phyloP scores from a whole-genome alignment of 2,329 filamentous ascomycete species.

The Rosellinia necatrix region DNA sequence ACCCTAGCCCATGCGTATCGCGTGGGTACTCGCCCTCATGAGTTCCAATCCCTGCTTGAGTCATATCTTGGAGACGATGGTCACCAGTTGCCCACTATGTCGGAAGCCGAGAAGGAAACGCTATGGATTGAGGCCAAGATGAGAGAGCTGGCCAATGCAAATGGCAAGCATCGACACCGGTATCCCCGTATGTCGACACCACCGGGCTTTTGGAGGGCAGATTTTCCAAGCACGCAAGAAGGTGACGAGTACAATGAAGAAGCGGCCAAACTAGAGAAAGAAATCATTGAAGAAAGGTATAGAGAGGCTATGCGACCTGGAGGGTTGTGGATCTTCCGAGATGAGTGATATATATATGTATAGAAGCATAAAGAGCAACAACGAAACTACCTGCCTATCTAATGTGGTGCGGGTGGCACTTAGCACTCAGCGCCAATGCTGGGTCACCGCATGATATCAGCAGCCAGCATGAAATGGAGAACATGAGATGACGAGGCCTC shows the following conservation, averaged over 20 bases:
- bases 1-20: slow-evolving; percentile 64
- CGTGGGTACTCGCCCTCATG: slow-evolving; percentile 38
- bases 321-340: slow-evolving; percentile 80
- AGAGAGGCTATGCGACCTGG: slow-evolving; percentile 78
- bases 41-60: slow-evolving; percentile 52
- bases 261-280: slow-evolving; percentile 65
- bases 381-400: no score
- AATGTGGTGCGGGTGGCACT: no score
- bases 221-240: slow-evolving; percentile 90
- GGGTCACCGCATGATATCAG: no score
- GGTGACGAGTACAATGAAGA: slow-evolving; percentile 66
- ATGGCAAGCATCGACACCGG: slow-evolving; percentile 77
- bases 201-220: slow-evolving; percentile 87
- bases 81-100: slow-evolving; percentile 63
- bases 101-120: slow-evolving; percentile 63
- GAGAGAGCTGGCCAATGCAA: slow-evolving; percentile 71
- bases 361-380: neutral
- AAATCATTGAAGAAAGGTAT: slow-evolving; percentile 73
- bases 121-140: slow-evolving; percentile 77
- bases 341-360: slow-evolving; percentile 60
- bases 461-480: no score
- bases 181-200: slow-evolving; percentile 75
- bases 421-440: no score
- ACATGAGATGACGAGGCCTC: no score
- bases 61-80: slow-evolving; percentile 62